Percentiles rank a stretch among this genome's conserved stretches.
Evolutionary conservation across 306 rosid genomes (phyloP).

Genomic region (Prosopis cineraria): DNA sequence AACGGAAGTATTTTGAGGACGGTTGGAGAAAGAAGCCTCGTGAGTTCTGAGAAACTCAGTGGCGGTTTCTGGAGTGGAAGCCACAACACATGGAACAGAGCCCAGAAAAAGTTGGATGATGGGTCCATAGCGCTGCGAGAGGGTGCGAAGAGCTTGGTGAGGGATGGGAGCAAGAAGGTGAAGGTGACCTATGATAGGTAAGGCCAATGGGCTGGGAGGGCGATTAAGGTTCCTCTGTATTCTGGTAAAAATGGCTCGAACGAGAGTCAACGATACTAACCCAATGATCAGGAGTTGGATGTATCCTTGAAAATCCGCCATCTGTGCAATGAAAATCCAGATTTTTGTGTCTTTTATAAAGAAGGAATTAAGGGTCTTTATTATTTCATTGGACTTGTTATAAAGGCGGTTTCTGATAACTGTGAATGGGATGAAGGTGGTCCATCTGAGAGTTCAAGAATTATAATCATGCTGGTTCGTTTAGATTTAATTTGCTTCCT

Average conservation of each 20-base stretch:
- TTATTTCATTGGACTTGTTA: no score
- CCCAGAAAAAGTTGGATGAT: conserved; percentile 62
- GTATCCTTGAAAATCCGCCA: conserved; percentile 43
- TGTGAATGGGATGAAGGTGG: not conserved
- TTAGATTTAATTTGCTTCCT: not conserved
- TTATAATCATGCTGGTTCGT: not conserved
- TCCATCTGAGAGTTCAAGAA: no score
- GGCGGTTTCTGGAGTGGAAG: conserved; percentile 65
- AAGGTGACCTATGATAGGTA: conserved; percentile 70
- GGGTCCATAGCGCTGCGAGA: conserved; percentile 60
- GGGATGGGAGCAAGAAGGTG: conserved; percentile 54
- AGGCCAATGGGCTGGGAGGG: conserved; percentile 57
- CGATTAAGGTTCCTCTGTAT: conserved; percentile 19
- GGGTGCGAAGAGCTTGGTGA: conserved; percentile 57
- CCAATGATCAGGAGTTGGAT: conserved; percentile 31
- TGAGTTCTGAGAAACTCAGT: conserved; percentile 60
- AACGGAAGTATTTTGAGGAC: conserved; percentile 46
- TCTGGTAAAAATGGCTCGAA: conserved; percentile 41
- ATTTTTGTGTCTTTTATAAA: not conserved
- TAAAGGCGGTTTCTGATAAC: not conserved
- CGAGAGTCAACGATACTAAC: conserved; percentile 38
- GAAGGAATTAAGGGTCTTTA: not conserved
- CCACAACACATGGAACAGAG: conserved; percentile 52
- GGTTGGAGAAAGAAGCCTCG: conserved; percentile 56
- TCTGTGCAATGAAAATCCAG: not conserved